Percentiles rank a stretch among this genome's conserved stretches.
Evolutionary conservation across 768 basidiomycete genomes (phyloP).

Genomic region (Tricholoma sp.): DNA sequence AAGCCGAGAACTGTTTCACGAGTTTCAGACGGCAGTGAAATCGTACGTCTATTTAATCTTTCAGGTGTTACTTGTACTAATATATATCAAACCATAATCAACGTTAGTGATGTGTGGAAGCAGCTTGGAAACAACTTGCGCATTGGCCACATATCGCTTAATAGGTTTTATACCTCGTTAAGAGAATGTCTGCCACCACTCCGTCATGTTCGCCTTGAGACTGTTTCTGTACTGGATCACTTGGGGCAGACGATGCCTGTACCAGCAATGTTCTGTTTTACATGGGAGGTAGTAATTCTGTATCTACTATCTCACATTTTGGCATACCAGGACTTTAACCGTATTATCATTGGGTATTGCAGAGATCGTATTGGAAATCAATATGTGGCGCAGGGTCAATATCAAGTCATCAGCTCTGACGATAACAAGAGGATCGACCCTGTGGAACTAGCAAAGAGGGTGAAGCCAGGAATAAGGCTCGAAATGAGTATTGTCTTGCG

Average conservation of each 20-base stretch:
- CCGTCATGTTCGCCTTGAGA: background rate
- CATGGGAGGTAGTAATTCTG: background rate
- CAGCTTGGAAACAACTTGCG: background rate
- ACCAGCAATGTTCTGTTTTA: background rate
- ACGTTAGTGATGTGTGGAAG: background rate
- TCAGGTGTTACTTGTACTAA: background rate
- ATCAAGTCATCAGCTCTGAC: background rate
- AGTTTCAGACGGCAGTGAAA: background rate
- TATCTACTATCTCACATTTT: background rate
- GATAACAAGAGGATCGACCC: background rate
- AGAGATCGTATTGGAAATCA: background rate
- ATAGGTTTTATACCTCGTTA: background rate
- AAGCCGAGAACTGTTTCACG: background rate
- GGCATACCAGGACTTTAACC: background rate
- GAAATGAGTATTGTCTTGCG: background rate
- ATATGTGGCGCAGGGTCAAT: background rate
- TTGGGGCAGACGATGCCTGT: background rate
- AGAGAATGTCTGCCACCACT: background rate
- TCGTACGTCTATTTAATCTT: background rate
- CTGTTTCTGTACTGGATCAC: background rate
- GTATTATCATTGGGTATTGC: background rate
- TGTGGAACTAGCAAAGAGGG: background rate
- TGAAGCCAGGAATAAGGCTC: background rate
- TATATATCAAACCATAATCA: background rate
- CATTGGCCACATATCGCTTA: background rate